These are phyloP conservation scores for Neobulgaria alba DNA, from an alignment of 2,329 filamentous ascomycete species.

Conservation along the genomic window DNA sequence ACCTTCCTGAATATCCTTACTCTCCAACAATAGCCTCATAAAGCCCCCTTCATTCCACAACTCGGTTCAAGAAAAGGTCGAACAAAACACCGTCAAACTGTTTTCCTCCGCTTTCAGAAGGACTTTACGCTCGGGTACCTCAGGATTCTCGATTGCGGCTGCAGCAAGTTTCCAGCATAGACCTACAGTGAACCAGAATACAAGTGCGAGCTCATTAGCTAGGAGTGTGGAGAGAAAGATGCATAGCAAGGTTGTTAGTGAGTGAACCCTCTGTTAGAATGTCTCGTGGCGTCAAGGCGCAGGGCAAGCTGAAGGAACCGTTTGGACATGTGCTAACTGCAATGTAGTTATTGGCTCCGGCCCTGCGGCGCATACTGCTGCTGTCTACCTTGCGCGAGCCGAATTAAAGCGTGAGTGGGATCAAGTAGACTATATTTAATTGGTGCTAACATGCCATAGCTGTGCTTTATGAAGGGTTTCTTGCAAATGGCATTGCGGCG, in stretches of 20 bases:
- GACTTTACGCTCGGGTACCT: slow-evolving; percentile 65
- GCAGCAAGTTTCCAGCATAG: slow-evolving; percentile 57
- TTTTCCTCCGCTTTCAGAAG: slow-evolving; percentile 77
- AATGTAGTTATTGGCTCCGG: slow-evolving; percentile 80
- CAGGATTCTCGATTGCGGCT: slow-evolving; percentile 65
- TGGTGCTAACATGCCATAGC: slow-evolving; percentile 37
- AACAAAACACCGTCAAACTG: slow-evolving; percentile 62
- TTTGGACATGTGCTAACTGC: slow-evolving; percentile 8
- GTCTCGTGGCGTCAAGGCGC: no score
- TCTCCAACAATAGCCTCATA: not conserved
- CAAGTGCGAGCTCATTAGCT: slow-evolving; percentile 18
- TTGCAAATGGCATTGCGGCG: slow-evolving; percentile 92
- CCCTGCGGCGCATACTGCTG: slow-evolving; percentile 93
- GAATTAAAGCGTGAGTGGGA: slow-evolving; percentile 62
- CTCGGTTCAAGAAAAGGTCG: not conserved
- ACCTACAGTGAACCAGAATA: slow-evolving; percentile 29
- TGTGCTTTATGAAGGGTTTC: slow-evolving; percentile 94
- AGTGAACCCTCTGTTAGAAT: slow-evolving; percentile 32
- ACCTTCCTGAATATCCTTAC: no score
- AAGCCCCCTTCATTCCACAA: not conserved
- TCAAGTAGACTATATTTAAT: not conserved
- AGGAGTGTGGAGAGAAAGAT: slow-evolving; percentile 48
- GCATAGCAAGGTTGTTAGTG: slow-evolving; percentile 89
- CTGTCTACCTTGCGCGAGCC: slow-evolving; percentile 89
- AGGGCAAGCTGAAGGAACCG: not conserved